phyloP scores from a whole-genome alignment of 2,329 filamentous ascomycete species.

The Coniella lustricola region DNA sequence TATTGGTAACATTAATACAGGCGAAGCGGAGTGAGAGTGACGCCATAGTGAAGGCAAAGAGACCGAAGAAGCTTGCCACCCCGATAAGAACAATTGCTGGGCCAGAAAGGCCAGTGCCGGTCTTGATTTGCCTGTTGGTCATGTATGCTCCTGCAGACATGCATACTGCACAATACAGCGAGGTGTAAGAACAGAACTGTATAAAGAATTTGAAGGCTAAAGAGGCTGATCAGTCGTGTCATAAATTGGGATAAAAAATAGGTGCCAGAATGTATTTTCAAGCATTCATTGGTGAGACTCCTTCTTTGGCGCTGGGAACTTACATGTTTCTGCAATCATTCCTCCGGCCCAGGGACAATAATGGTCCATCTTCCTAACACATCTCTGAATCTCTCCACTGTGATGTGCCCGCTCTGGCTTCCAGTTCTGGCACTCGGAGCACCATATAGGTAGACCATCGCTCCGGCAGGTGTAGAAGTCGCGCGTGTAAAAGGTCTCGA shows the following conservation, averaged over 20 bases:
- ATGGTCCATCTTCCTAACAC: slow-evolving; percentile 87
- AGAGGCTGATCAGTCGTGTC: slow-evolving; percentile 20
- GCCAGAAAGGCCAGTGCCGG: slow-evolving; percentile 39
- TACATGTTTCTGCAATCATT: slow-evolving; percentile 74
- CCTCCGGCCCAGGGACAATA: slow-evolving; percentile 97
- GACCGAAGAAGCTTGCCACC: slow-evolving; percentile 62
- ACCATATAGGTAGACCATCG: slow-evolving; percentile 83
- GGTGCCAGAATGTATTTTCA: no score
- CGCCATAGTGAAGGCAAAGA: slow-evolving; percentile 78
- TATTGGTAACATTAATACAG: slow-evolving; percentile 70
- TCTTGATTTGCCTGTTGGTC: slow-evolving; percentile 45
- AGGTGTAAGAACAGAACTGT: slow-evolving; percentile 73
- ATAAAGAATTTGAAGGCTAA: slow-evolving; percentile 83
- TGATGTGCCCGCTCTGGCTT: slow-evolving; percentile 87
- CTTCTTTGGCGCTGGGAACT: no score
- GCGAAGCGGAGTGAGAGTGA: slow-evolving; percentile 63
- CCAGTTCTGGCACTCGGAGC: slow-evolving; percentile 74
- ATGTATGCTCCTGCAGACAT: slow-evolving; percentile 60
- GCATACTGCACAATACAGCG: slow-evolving; percentile 58
- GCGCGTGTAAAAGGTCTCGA: slow-evolving; percentile 73
- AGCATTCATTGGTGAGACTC: no score
- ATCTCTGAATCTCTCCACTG: slow-evolving; percentile 72
- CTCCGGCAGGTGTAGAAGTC: slow-evolving; percentile 78
- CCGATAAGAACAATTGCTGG: slow-evolving; percentile 61
- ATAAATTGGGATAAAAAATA: no score